These are phyloP conservation scores for Crithidia brevicula DNA, from an alignment of 208 protist genomes.

Conservation along the genomic window DNA sequence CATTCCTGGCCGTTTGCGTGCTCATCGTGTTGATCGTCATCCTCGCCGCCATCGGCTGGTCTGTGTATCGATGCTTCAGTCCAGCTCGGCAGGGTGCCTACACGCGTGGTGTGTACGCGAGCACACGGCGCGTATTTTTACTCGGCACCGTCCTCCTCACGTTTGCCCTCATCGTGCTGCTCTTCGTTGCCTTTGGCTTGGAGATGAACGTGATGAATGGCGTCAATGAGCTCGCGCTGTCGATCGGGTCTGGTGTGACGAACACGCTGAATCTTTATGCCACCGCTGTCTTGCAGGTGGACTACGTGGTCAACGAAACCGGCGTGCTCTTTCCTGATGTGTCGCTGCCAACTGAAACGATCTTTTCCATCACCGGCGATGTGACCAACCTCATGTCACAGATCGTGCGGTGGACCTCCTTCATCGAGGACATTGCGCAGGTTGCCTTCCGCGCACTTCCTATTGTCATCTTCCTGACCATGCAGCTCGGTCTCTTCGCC, in stretches of 20 bases:
- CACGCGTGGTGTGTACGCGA: conserved; percentile 17
- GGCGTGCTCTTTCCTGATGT: conserved; percentile 27
- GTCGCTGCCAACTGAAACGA: conserved; percentile 15
- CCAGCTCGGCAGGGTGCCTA: conserved; percentile 19
- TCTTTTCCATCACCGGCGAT: conserved; percentile 4
- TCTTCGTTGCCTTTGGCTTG: conserved; percentile 37
- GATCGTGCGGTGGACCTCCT: conserved; percentile 23
- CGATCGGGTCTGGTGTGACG: conserved; percentile 17
- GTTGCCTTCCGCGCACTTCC: conserved; percentile 39
- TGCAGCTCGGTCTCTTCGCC: conserved; percentile 39
- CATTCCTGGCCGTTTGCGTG: conserved; percentile 28
- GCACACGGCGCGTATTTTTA: conserved; percentile 1
- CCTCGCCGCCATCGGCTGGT: conserved; percentile 14
- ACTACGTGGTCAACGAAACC: conserved; percentile 31
- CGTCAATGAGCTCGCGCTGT: conserved; percentile 28
- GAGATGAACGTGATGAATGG: conserved; percentile 38
- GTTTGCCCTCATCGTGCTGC: conserved; percentile 24
- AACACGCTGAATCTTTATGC: conserved; percentile 27
- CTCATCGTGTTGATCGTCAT: conserved; percentile 33
- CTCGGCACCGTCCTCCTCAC: conserved; percentile 12
- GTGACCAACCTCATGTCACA: conserved; percentile 25
- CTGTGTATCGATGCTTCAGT: conserved; percentile 21
- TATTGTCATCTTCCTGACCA: conserved; percentile 35
- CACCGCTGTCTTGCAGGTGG: conserved; percentile 18
- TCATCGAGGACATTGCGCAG: conserved; percentile 38